A percentile compares a stretch with the other conserved stretches of the same genome.
Evolutionary conservation across 1,284 basidiomycete genomes (phyloP).

Genomic region (Sporisorium scitamineum): DNA sequence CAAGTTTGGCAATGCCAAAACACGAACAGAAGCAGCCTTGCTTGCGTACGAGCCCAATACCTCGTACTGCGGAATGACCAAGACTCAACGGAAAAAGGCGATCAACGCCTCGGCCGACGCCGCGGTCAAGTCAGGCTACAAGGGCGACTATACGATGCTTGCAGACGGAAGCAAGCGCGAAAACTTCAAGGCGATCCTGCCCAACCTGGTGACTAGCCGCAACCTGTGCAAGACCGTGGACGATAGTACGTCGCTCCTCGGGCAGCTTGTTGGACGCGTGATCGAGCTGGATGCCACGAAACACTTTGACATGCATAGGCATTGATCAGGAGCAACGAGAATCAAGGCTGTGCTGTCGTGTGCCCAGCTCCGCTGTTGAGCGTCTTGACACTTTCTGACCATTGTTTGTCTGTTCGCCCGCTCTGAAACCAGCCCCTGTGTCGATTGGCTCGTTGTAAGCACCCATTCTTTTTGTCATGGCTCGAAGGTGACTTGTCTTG

Average conservation of each 20-base stretch:
- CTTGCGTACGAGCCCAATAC: background rate
- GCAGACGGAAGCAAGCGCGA: slow-evolving; percentile 7
- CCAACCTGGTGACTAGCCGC: slow-evolving; percentile 3
- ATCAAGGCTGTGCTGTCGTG: no score
- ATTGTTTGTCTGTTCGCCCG: no score
- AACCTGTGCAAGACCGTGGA: background rate
- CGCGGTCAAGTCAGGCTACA: slow-evolving; percentile 1
- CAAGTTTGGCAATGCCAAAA: slow-evolving; percentile 3
- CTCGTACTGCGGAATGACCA: background rate
- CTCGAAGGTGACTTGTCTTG: no score
- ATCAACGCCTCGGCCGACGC: background rate
- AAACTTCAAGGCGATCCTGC: slow-evolving; percentile 10
- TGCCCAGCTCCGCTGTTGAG: no score
- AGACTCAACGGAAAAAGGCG: slow-evolving; percentile 16
- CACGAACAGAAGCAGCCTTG: slow-evolving; percentile 5
- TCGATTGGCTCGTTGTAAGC: no score
- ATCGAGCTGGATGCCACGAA: background rate
- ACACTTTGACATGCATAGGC: no score
- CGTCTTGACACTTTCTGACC: no score
- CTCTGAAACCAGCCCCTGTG: no score
- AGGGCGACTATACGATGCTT: background rate
- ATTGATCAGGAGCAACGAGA: no score
- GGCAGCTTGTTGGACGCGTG: slow-evolving; percentile 9
- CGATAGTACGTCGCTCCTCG: background rate
- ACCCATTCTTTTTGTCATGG: no score